Evolutionary conservation across 2,329 filamentous ascomycete species (phyloP), one percentile per base, ranked within the genome.

Genomic region (Geosmithia flava): DNA sequence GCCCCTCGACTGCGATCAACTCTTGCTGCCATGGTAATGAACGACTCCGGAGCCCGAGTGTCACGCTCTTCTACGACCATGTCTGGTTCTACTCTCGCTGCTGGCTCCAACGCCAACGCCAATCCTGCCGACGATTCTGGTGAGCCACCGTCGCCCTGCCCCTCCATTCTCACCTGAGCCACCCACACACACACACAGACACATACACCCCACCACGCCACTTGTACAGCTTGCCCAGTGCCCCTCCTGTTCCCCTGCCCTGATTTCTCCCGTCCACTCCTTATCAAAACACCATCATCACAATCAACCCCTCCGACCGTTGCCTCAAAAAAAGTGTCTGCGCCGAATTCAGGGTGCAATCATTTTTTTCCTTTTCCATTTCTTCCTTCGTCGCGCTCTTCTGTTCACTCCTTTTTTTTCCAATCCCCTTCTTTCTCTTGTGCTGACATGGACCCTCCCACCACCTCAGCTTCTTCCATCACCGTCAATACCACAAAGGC

Each of bases 401-500:
- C 3, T 20, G 7, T 10, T 13, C 40, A 11, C 19, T 23, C 19
- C 27, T 23, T 4, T 20, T 11, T 16, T 44, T 7, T 44, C 42
- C 42, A 2, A 19, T 10, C 42, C 17, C 15, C 7, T 10, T 8
- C 20, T 44, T 44, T 20, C 20, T 8, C 20, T 44, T 27, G 6
- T 44, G 42, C 42, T 44, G 42, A 44, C 42, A 44, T 37, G 33
- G 33, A 37, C 33, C 33, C 33, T 37, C 33, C 20, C 23, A n/a
- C 30, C 15, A 48, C 20, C 27, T 51, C 55, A 71, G 72, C 67
- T 48, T 70, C 72, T 23, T 70, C 72, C 39, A 74, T 75, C 47
- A 74, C 71, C 45, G 72, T 75, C 53, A 75, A 73, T 54, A 72
- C 72, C 47, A 49, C 54, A 27, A 53, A 56, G 53, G 87, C 87